Evolutionary conservation across 768 basidiomycete species (phyloP).

Genomic region (Dendrothele bispora): DNA sequence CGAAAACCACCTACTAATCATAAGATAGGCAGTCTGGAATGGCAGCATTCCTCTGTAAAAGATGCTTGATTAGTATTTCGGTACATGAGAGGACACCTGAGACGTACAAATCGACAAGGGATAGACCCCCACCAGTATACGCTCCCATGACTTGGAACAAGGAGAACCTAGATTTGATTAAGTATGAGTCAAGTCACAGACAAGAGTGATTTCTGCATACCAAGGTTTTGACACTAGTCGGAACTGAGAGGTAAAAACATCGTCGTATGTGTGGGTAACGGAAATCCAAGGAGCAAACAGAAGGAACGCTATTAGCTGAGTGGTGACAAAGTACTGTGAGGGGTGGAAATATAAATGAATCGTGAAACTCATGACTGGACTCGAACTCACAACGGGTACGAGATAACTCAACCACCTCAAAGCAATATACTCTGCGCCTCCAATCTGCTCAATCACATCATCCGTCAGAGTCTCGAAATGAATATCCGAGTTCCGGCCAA

Average conservation of each 20-base stretch:
- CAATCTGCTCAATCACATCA: conserved; percentile 70
- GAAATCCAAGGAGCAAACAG: conserved; percentile 65
- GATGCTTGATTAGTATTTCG: not conserved
- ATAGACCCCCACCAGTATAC: conserved; percentile 73
- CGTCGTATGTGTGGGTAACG: conserved; percentile 43
- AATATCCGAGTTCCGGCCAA: conserved; percentile 63
- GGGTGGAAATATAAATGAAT: conserved; percentile 19
- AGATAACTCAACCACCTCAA: conserved; percentile 51
- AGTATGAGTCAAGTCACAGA: not conserved
- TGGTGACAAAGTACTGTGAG: conserved; percentile 62
- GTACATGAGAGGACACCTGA: not conserved
- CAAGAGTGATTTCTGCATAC: conserved; percentile 29
- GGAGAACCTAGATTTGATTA: conserved; percentile 32
- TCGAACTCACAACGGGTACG: conserved; percentile 40
- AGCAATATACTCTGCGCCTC: conserved; percentile 75
- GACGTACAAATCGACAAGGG: conserved; percentile 57
- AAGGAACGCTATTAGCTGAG: conserved; percentile 56
- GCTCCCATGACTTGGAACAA: conserved; percentile 45
- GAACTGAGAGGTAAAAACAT: conserved; percentile 48
- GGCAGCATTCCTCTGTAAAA: conserved; percentile 64
- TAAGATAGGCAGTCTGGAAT: conserved; percentile 64
- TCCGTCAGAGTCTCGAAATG: conserved; percentile 53
- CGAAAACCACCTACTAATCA: conserved; percentile 45
- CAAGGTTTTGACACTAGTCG: conserved; percentile 56
- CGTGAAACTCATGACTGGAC: not conserved